Conservation (phyloP, 2,329 filamentous ascomycete genomes). For the Aspergillus puulaauensis region DNA sequence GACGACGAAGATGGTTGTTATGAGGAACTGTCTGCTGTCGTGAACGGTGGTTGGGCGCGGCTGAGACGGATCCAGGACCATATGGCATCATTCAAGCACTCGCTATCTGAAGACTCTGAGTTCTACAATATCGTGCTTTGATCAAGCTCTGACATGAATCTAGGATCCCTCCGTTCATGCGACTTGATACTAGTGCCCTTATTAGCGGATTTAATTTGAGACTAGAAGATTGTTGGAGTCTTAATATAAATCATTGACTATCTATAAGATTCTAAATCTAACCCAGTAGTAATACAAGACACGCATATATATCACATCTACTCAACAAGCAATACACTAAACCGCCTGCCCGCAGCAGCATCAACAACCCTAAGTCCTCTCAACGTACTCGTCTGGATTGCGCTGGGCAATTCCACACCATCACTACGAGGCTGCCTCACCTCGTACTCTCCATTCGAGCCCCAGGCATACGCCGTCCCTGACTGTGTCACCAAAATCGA, state of each 20-base stretch:
- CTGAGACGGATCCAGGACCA: background rate
- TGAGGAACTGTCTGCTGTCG: background rate
- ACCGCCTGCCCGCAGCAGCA: conserved; percentile 76
- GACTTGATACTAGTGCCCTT: no score
- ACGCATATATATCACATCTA: background rate
- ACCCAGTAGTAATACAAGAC: background rate
- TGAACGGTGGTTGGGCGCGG: background rate
- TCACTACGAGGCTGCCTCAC: conserved; percentile 36
- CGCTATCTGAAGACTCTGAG: background rate
- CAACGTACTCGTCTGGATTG: conserved; percentile 70
- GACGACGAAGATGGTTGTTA: background rate
- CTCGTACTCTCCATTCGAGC: conserved; percentile 77
- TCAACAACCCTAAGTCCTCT: conserved; percentile 68
- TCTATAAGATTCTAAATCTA: no score
- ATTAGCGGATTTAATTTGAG: no score
- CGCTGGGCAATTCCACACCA: conserved; percentile 62
- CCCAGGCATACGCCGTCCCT: conserved; percentile 72
- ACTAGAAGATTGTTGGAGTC: background rate
- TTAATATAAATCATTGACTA: background rate
- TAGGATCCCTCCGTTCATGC: background rate
- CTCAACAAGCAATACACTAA: conserved; percentile 24
- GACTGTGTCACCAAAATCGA: conserved; percentile 68
- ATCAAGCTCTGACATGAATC: background rate
- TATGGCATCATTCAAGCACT: background rate
- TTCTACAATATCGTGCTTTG: background rate